A percentile compares a stretch with the other conserved stretches of the same genome.
Conservation (phyloP, 163 green algal species). For the Volvox carteri region DNA sequence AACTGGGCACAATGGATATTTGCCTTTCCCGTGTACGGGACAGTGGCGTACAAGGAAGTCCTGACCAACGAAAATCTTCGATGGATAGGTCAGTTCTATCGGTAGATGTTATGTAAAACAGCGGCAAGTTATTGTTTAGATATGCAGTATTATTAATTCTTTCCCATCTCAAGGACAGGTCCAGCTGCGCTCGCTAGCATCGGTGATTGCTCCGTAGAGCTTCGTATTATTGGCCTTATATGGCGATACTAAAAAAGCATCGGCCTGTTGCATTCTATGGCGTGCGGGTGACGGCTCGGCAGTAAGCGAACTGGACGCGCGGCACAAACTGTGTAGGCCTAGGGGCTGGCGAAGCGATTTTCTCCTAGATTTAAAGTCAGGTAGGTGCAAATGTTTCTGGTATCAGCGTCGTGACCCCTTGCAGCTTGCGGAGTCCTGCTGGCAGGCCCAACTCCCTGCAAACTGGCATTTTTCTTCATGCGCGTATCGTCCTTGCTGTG, state of each 20-base stretch:
- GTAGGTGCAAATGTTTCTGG: too few species aligned
- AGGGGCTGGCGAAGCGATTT: background rate
- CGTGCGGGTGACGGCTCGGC: background rate
- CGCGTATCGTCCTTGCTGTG: background rate
- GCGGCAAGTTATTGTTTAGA: background rate
- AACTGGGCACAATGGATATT: background rate
- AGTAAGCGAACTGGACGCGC: constrained; percentile 5
- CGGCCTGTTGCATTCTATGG: background rate
- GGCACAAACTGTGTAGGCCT: background rate
- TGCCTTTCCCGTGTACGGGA: background rate
- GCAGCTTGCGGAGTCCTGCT: background rate
- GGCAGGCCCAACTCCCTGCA: too few species aligned
- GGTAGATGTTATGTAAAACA: background rate
- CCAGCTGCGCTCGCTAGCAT: background rate
- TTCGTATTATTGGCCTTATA: background rate
- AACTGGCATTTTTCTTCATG: background rate
- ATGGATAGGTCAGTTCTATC: background rate
- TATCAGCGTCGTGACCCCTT: background rate
- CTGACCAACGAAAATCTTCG: constrained; percentile 27
- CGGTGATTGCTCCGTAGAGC: background rate
- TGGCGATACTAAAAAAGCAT: background rate
- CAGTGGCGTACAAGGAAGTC: background rate
- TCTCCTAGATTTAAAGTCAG: background rate
- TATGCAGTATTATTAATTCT: constrained; percentile 8
- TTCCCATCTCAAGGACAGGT: background rate